Percentiles rank a stretch among this genome's conserved stretches.
phyloP scores from a whole-genome alignment of 768 basidiomycete genomes.

The Royoungia palumana region DNA sequence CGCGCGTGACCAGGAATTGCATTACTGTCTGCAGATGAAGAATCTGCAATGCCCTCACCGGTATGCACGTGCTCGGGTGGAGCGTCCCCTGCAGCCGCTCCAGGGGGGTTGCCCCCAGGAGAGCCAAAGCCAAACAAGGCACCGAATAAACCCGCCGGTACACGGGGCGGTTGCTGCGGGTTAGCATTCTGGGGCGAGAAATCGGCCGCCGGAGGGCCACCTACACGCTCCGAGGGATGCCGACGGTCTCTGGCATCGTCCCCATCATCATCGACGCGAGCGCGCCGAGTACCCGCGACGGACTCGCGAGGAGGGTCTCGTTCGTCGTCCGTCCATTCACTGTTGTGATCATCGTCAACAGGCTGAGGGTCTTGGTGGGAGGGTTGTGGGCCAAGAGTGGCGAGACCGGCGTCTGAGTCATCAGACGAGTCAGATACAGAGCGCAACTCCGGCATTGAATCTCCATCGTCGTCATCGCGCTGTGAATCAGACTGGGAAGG shows the following conservation, averaged over 20 bases:
- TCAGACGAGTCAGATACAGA: constrained; percentile 39
- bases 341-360: constrained; percentile 31
- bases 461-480: constrained; percentile 30
- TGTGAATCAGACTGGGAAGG: constrained; percentile 2
- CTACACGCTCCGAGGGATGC: constrained; percentile 58
- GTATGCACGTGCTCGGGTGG: constrained; percentile 23
- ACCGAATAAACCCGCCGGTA: constrained; percentile 22
- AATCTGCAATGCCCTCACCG: constrained; percentile 27
- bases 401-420: constrained; percentile 31
- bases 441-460: constrained; percentile 42
- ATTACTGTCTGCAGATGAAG: constrained; percentile 19
- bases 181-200: constrained; percentile 23
- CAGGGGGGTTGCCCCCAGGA: constrained; percentile 9
- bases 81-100: constrained; percentile 5
- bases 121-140: constrained; percentile 24
- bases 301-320: constrained; percentile 33
- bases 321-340: constrained; percentile 29
- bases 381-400: constrained; percentile 30
- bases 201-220: constrained; percentile 26
- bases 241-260: constrained; percentile 61
- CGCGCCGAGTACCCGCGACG: constrained; percentile 41
- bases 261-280: constrained; percentile 58
- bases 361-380: constrained; percentile 15
- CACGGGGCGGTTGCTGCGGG: constrained; percentile 18
- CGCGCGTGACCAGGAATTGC: constrained; percentile 20